phyloP scores from a whole-genome alignment of 345 rosid species.

The Citrus mangshanensis region DNA sequence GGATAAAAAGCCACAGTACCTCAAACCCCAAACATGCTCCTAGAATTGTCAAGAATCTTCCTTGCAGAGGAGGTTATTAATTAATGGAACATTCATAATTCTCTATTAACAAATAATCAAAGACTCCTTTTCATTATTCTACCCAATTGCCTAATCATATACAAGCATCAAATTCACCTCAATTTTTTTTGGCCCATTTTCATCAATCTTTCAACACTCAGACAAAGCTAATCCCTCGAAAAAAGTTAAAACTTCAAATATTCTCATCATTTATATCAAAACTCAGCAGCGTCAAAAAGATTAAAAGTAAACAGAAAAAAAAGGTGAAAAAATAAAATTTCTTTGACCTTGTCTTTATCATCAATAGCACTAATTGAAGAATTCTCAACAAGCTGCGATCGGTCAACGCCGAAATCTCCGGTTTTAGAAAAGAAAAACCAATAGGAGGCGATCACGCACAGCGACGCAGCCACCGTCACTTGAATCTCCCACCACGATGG shows the following conservation, averaged over 20 bases:
- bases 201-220: neutral
- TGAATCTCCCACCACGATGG: conserved; percentile 93
- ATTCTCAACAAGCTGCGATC: conserved; percentile 34
- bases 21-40: no score
- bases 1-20: no score
- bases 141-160: neutral
- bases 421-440: conserved; percentile 53
- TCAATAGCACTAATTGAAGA: conserved; percentile 40
- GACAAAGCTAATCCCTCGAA: neutral
- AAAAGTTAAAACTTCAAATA: neutral
- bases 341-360: conserved; percentile 65
- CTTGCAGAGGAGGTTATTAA: neutral
- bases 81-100: neutral
- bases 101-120: no score
- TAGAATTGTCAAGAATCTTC: neutral
- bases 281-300: neutral
- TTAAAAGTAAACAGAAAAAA: neutral
- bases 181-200: neutral
- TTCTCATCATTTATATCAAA: neutral
- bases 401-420: conserved; percentile 47
- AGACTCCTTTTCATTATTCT: neutral
- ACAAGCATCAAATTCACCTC: neutral
- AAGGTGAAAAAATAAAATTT: neutral
- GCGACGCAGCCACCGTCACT: conserved; percentile 64
- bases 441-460: conserved; percentile 52